Evolutionary conservation across 1,139 yeast genomes (phyloP).

Genomic region (Casaregolazyma suthepensis): DNA sequence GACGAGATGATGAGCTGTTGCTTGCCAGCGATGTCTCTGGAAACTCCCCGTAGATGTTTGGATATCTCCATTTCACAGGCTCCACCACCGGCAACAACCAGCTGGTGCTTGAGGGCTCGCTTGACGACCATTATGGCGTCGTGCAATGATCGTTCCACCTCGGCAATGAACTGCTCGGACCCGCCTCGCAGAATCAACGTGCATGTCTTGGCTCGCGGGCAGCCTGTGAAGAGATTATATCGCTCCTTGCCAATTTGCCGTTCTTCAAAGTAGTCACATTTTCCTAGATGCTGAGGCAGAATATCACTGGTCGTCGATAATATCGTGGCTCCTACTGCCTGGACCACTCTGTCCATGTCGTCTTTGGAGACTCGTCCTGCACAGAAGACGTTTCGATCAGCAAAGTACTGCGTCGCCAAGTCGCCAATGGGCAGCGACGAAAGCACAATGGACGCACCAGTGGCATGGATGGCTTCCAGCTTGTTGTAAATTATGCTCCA

Average conservation of each 20-base stretch:
- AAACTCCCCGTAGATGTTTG: constrained; percentile 76
- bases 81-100: constrained; percentile 97
- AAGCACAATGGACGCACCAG: constrained; percentile 90
- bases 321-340: constrained; percentile 90
- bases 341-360: constrained; percentile 86
- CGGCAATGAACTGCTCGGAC: constrained; percentile 97
- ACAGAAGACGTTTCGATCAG: constrained; percentile 92
- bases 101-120: constrained; percentile 81
- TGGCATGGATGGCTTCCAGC: constrained; percentile 68
- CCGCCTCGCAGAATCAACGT: constrained; percentile 94
- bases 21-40: constrained; percentile 87
- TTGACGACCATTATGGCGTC: constrained; percentile 99
- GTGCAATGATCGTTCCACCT: constrained; percentile 93
- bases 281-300: constrained; percentile 65
- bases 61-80: constrained; percentile 98
- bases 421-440: constrained; percentile 97
- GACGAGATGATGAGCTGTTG: constrained; percentile 90
- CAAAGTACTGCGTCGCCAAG: constrained; percentile 95
- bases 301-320: constrained; percentile 89
- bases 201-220: constrained; percentile 90
- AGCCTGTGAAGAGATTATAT: constrained; percentile 85
- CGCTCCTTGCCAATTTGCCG: constrained; percentile 94
- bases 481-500: constrained; percentile 91
- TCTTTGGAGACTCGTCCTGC: constrained; percentile 91
- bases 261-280: constrained; percentile 84